Percentiles rank a stretch among this genome's conserved stretches.
Evolutionary conservation across 345 rosid species (phyloP).

Genomic region (Durio zibethinus): DNA sequence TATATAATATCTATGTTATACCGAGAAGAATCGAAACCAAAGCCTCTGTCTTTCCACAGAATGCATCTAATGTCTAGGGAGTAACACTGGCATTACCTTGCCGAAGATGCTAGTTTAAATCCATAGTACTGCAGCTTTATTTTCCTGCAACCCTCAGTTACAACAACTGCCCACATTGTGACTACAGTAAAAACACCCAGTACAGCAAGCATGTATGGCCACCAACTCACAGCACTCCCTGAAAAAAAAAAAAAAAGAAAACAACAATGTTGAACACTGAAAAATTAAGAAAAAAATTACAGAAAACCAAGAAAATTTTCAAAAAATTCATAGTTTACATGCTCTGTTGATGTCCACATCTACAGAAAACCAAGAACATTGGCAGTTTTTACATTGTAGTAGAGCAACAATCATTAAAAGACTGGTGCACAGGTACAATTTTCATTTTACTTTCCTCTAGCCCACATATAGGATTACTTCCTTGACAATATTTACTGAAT

Average conservation of each 20-base stretch:
- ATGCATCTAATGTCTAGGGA: conserved; percentile 13
- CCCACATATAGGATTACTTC: neutral
- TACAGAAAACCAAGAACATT: neutral
- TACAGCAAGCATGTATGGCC: conserved; percentile 67
- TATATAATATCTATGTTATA: neutral
- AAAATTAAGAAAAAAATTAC: neutral
- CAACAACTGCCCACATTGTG: conserved; percentile 93
- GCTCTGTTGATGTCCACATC: neutral
- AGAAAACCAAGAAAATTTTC: neutral
- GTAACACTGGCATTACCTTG: conserved; percentile 45
- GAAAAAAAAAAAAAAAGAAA: conserved; percentile 27
- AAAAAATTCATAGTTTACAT: neutral
- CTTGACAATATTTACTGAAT: neutral
- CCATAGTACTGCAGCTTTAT: conserved; percentile 92
- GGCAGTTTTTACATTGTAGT: neutral
- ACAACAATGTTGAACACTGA: neutral
- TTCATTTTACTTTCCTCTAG: neutral
- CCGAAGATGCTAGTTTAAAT: conserved; percentile 86
- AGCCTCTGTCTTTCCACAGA: neutral
- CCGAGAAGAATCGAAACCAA: neutral
- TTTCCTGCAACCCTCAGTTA: conserved; percentile 97
- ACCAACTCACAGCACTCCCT: conserved; percentile 72
- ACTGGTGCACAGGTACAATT: neutral
- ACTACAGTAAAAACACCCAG: conserved; percentile 70
- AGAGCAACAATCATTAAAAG: neutral